phyloP scores from a whole-genome alignment of 2,329 filamentous ascomycete species.

The Aspergillus sp. region DNA sequence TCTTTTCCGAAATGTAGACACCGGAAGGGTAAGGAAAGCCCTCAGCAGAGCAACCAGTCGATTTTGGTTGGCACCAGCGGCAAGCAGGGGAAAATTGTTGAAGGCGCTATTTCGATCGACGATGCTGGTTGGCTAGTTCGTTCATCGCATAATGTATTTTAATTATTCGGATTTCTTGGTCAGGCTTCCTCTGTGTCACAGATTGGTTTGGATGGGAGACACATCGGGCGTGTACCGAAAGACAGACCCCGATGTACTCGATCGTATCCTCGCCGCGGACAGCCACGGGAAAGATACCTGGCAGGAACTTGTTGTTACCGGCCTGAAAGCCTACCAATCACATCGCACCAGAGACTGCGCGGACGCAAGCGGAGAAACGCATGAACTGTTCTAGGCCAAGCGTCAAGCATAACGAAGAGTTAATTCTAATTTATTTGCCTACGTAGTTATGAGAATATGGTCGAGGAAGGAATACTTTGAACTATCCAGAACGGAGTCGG shows the following conservation, averaged over 20 bases:
- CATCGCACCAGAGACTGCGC: background rate
- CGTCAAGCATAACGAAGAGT: conserved; percentile 1
- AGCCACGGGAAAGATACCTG: conserved; percentile 24
- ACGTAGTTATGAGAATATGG: background rate
- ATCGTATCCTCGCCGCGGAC: conserved; percentile 23
- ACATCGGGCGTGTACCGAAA: conserved; percentile 26
- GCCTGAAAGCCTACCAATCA: conserved; percentile 13
- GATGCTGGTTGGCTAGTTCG: conserved; percentile 14
- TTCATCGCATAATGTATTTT: conserved; percentile 3
- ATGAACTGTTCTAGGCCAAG: conserved; percentile 5
- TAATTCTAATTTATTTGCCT: background rate
- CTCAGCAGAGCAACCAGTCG: conserved; percentile 5
- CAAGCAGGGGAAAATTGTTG: conserved; percentile 24
- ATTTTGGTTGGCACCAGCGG: conserved; percentile 27
- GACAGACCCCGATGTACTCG: conserved; percentile 17
- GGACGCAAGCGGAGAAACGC: conserved; percentile 13
- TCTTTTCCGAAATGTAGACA: conserved; percentile 23
- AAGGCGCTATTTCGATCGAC: conserved; percentile 19
- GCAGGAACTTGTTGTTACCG: conserved; percentile 20
- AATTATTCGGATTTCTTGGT: conserved; percentile 2
- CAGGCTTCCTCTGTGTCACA: background rate
- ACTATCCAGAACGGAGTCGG: background rate
- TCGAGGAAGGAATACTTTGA: background rate
- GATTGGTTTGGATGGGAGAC: conserved; percentile 15
- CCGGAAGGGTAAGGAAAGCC: conserved; percentile 18